Base-by-base conservation (phyloP, 352 stramenopile species). In the Albugo candida region DNA sequence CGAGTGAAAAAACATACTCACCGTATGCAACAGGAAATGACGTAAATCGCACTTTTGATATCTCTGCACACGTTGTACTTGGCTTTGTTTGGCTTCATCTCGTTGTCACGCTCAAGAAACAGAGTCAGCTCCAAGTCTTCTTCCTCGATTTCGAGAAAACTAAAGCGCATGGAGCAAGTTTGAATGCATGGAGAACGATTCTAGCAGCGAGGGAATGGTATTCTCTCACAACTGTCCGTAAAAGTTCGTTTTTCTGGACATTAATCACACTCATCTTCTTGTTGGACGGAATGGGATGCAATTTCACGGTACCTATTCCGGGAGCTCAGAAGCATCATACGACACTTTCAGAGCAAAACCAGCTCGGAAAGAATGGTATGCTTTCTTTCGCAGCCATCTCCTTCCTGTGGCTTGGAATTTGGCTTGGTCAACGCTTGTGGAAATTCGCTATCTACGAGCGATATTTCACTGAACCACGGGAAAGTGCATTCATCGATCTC, bases 171-270 rank as follows among this genome's bases (percentile, higher is more conserved):
- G 63, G 63, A 14, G 73, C 64, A 1, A 63, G 73, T 19, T 63
- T 97, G 13, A 95, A 82, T 36, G 76, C 94, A 11, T 97, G 92
- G 92, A 67, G 92, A n/a, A 92, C 80, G 56, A 83, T 97, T 31
- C 61, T 95, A 27, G 83, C 96, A 13, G 87, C 86, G 6, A 97
- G 97, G 59, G 82, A 97, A 62, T 97, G 76, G 71, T 87, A 89
- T 49, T 77, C 93, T 38, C 65, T 97, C 27, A 82, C 95, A 53
- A 83, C 80, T 11, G 51, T 58, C 37, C 70, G 86, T 5, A 64
- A 71, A 27, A 92, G 81, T 11, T 92, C 70, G 35, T 59, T 95
- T 13, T 45, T 55, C 19, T 72, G 96, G 41, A 91, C 75, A 0
- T 61, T 97, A 37, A 41, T 96, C 31, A 49, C 73, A 34, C 48